Evolutionary conservation across 1,284 basidiomycete genomes (phyloP), one percentile per base, ranked within the genome.

Genomic region (Tetrapyrgos nigripes): DNA sequence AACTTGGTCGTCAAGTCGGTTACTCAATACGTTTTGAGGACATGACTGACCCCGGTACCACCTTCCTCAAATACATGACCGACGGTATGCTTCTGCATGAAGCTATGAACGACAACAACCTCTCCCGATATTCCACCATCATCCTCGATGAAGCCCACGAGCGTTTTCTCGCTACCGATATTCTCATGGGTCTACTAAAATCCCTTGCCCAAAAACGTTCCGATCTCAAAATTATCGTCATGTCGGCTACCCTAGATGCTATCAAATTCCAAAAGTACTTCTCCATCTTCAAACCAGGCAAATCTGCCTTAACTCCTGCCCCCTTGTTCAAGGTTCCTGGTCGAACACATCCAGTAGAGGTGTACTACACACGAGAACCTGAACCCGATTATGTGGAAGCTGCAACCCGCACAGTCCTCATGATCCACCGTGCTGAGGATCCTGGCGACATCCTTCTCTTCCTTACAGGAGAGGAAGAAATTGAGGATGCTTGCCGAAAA

Each of bases 11-110:
- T 72, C 89, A 98, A 68, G 97, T 99, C 64, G 97, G 97, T 63
- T 99, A 99, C 77, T 95, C 94, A 3, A 98, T 98, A 70, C 94
- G 97, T 73, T 99, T 99, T 76, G 97, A 99, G 75, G 97, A 99
- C 72, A 94, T 96, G 89, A 98, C 96, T 10, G 92, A 95, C 64
- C 85, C 86, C 0, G 93, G 92, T 0, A 93, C 88, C 8, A 98
- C 96, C 0, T 96, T 97, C 75, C 81, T 98, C 66, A 96, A 97
- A 74, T 98, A 99, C 80, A 98, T 99, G 96, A 99, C 97, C 13
- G 97, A 99, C 67, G 97, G 97, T 85, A 97, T 98, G 96, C 85
- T 96, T 59, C 84, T 97, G 27, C 90, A 96, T 40, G 96, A 98
- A 79, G 96, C 96, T 6, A 98, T 98, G 94, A 94, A 97, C 75